phyloP scores from a whole-genome alignment of 805 yeast genomes.

The Lipomyces anomalus region DNA sequence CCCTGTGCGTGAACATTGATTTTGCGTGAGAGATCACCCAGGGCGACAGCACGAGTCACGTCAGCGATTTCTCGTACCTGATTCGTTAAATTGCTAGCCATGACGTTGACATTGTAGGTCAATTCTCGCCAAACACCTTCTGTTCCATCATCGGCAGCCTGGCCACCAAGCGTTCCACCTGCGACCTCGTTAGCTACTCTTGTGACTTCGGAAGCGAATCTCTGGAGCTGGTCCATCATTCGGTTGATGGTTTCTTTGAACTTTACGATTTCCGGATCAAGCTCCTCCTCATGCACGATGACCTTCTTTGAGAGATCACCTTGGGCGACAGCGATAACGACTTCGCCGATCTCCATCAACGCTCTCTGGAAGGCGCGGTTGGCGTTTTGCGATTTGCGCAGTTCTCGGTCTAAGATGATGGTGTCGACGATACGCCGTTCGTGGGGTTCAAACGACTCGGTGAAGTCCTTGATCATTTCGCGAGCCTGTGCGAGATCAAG shows the following conservation, averaged over 20 bases:
- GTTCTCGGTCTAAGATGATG: constrained; percentile 29
- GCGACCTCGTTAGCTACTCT: constrained; percentile 87
- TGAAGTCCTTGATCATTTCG: constrained; percentile 15
- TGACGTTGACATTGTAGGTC: constrained; percentile 80
- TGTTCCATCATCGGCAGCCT: constrained; percentile 76
- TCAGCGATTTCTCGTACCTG: constrained; percentile 89
- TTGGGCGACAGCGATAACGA: constrained; percentile 80
- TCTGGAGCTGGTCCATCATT: constrained; percentile 83
- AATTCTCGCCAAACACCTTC: constrained; percentile 85
- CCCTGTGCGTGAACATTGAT: constrained; percentile 91
- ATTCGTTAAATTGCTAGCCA: constrained; percentile 82
- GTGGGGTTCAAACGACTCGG: constrained; percentile 20
- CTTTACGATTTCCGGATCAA: constrained; percentile 72
- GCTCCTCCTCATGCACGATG: constrained; percentile 61
- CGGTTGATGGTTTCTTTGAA: constrained; percentile 77
- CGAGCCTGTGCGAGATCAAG: constrained; percentile 22
- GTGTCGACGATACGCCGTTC: constrained; percentile 19
- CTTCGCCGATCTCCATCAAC: constrained; percentile 73
- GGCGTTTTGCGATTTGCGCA: constrained; percentile 43
- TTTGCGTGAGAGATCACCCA: constrained; percentile 75
- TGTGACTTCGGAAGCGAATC: constrained; percentile 75
- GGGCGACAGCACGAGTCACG: constrained; percentile 82
- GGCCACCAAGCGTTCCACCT: constrained; percentile 85
- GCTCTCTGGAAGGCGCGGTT: constrained; percentile 60
- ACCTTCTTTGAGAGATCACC: constrained; percentile 83